phyloP scores from a whole-genome alignment of 1,139 yeast genomes.

The Debaryomyces sp. region DNA sequence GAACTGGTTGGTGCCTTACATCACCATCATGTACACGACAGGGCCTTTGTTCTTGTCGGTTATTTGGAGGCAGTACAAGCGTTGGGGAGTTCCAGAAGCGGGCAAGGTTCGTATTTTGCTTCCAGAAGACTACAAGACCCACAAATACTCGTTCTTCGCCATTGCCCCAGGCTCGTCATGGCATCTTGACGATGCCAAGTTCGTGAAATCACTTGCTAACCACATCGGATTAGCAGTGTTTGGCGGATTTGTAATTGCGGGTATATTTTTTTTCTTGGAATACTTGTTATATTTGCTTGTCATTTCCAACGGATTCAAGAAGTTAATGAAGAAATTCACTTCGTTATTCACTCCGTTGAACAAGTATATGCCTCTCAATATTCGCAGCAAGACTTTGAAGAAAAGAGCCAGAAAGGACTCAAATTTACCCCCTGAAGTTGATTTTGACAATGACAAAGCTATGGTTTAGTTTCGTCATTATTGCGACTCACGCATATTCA shows the following conservation, averaged over 20 bases:
- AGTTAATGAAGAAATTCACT: conserved; percentile 20
- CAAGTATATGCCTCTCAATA: neutral
- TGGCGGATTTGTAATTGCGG: conserved; percentile 65
- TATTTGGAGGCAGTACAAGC: conserved; percentile 82
- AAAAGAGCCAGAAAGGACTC: conserved; percentile 59
- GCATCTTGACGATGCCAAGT: conserved; percentile 85
- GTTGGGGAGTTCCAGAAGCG: conserved; percentile 71
- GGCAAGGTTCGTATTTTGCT: conserved; percentile 67
- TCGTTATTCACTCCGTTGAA: neutral
- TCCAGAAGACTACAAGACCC: conserved; percentile 71
- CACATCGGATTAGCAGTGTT: conserved; percentile 72
- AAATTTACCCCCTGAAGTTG: conserved; percentile 46
- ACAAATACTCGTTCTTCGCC: conserved; percentile 62
- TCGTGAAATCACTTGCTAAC: conserved; percentile 67
- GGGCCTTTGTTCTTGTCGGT: conserved; percentile 89
- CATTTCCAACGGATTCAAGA: conserved; percentile 34
- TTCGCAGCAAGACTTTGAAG: conserved; percentile 21
- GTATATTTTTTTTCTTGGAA: conserved; percentile 59
- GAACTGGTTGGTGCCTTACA: conserved; percentile 82
- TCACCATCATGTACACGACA: conserved; percentile 91
- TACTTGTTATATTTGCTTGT: conserved; percentile 58
- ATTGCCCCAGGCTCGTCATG: conserved; percentile 83
- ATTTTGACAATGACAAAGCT: conserved; percentile 29
- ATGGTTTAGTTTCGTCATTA: conserved; percentile 4
- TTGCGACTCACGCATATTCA: neutral